Evolutionary conservation across 768 basidiomycete genomes (phyloP).

Genomic region (Pleurotus tuber-regium): DNA sequence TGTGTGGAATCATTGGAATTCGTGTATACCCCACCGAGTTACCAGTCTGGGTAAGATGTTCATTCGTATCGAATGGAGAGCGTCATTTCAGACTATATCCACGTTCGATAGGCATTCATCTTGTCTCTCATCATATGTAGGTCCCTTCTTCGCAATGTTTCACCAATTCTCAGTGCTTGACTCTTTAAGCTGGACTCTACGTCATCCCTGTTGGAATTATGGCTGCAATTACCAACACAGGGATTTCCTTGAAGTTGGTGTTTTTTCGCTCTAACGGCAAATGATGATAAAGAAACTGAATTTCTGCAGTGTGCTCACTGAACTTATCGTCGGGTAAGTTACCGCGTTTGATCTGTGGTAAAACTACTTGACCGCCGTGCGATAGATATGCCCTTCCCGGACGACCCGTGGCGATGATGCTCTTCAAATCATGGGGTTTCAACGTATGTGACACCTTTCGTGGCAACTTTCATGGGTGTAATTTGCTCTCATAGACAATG

Average conservation of each 20-base stretch:
- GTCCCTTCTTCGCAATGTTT: not conserved
- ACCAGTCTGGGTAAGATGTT: slow-evolving; percentile 46
- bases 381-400: slow-evolving; percentile 38
- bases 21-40: slow-evolving; percentile 41
- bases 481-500: slow-evolving; percentile 37
- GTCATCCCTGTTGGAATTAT: slow-evolving; percentile 50
- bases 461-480: not conserved
- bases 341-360: not conserved
- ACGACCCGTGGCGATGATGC: slow-evolving; percentile 65
- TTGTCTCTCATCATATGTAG: slow-evolving; percentile 34
- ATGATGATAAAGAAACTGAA: not conserved
- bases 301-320: slow-evolving; percentile 48
- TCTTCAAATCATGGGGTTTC: slow-evolving; percentile 65
- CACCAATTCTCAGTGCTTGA: not conserved
- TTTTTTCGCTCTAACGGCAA: not conserved
- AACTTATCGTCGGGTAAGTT: slow-evolving; percentile 50
- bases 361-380: not conserved
- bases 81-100: slow-evolving; percentile 40
- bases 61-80: slow-evolving; percentile 12
- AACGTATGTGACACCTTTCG: slow-evolving; percentile 23
- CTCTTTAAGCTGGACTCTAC: slow-evolving; percentile 36
- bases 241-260: slow-evolving; percentile 33
- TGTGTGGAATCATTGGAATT: slow-evolving; percentile 42
- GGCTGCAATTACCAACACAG: slow-evolving; percentile 59
- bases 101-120: slow-evolving; percentile 42